phyloP scores from a whole-genome alignment of 768 basidiomycete species.

The Podaxis sp. region DNA sequence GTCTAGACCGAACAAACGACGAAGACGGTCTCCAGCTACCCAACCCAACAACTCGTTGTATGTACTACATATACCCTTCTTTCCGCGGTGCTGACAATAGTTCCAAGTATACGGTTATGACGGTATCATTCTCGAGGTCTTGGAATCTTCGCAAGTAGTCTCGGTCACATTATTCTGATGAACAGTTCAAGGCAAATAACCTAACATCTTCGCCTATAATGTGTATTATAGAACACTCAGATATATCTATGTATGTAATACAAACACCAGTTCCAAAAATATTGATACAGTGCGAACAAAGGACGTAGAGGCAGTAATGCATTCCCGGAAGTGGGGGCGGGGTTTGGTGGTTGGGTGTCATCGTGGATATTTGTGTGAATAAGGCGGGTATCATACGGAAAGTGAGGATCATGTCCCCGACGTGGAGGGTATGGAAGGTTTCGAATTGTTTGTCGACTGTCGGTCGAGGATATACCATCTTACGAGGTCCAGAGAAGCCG shows the following conservation, averaged over 20 bases:
- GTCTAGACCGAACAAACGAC: constrained; percentile 74
- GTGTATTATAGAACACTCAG: not conserved
- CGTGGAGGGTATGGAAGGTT: constrained; percentile 19
- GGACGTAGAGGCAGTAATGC: not conserved
- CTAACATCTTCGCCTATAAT: not conserved
- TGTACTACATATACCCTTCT: constrained; percentile 26
- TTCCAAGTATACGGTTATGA: constrained; percentile 71
- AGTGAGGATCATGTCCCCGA: not conserved
- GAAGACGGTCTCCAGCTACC: constrained; percentile 70
- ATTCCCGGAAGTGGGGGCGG: not conserved
- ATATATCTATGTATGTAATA: not conserved
- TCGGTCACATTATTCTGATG: constrained; percentile 65
- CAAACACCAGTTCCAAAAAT: not conserved
- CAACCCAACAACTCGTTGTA: constrained; percentile 63
- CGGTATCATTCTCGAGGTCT: constrained; percentile 77
- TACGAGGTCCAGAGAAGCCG: constrained; percentile 85
- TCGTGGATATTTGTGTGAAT: not conserved
- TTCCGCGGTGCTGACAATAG: not conserved
- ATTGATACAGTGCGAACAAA: not conserved
- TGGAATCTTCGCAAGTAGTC: constrained; percentile 75
- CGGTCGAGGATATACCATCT: constrained; percentile 76
- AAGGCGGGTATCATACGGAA: not conserved
- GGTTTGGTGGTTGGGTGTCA: too few species aligned
- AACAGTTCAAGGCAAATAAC: not conserved
- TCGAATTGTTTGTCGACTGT: constrained; percentile 23